Percentiles rank a stretch among this genome's conserved stretches.
Conservation (phyloP, 345 rosid species). For the Sapria himalayana region DNA sequence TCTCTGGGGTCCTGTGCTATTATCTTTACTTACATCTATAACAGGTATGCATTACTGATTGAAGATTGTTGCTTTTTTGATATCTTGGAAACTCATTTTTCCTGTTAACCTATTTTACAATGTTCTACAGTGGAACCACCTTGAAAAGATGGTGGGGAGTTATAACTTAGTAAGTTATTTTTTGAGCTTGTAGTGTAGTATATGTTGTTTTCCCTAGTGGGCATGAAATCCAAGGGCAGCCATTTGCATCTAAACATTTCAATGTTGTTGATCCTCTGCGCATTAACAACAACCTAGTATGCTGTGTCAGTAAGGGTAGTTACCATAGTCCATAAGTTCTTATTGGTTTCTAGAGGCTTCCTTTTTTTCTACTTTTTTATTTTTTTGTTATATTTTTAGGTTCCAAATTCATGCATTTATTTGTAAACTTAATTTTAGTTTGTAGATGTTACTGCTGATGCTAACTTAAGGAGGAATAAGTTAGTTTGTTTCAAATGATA, state of each 20-base stretch:
- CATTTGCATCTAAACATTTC: constrained; percentile 73
- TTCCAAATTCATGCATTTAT: too few relatives aligned
- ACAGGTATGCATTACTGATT: constrained; percentile 30
- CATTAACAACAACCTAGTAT: constrained; percentile 95
- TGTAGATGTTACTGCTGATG: too few relatives aligned
- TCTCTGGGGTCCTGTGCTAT: constrained; percentile 96
- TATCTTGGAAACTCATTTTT: too few relatives aligned
- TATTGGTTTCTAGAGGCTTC: neutral
- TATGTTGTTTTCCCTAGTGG: constrained; percentile 47
- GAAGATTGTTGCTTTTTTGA: neutral
- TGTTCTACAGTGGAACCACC: constrained; percentile 63
- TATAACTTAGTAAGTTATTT: constrained; percentile 43
- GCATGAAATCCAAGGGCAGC: constrained; percentile 61
- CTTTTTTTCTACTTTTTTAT: too few relatives aligned
- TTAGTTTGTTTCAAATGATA: too few relatives aligned
- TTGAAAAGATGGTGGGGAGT: constrained; percentile 52
- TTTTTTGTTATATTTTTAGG: too few relatives aligned
- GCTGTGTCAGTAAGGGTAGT: constrained; percentile 95
- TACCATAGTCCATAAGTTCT: constrained; percentile 1
- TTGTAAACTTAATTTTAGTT: too few relatives aligned
- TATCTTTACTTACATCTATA: constrained; percentile 59
- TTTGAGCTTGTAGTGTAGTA: constrained; percentile 53
- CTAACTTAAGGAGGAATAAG: too few relatives aligned
- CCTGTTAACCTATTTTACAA: too few relatives aligned
- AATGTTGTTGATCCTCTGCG: constrained; percentile 98